Base-by-base conservation (phyloP, 2,329 filamentous ascomycete species). In the Fusarium heterosporum region DNA sequence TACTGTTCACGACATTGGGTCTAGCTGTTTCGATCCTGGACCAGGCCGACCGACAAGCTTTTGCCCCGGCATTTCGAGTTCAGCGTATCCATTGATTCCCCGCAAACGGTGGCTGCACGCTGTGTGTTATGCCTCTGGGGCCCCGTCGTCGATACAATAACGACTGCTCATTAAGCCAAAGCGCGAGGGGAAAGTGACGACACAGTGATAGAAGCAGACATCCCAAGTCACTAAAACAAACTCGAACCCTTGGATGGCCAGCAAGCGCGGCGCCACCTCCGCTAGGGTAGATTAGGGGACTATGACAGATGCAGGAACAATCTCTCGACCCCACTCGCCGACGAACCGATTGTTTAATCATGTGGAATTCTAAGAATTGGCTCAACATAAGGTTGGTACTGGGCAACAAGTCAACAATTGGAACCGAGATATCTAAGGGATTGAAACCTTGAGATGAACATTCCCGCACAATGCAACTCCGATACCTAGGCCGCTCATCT, bases 281-380 rank as follows among this genome's bases (percentile, higher is more conserved):
- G 53, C 71, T 70, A 73, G 47, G 63, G 61, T 51, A 61, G 68
- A 69, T 71, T 73, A 51, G 61, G 57, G 61, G 42, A 48, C 49
- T 40, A 42, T 69, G 58, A 55, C 64, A 73, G 71, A 76, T 64
- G 73, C 74, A 76, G 73, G 75, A 75, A 75, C 75, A 75, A 76
- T 75, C 66, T 72, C 63, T 49, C 25, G 51, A 66, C 72, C 60
- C 73, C 73, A 70, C 70, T 64, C 54, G 42, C 68, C 68, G 69
- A 70, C 52, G 71, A 62, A 52, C 69, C 69, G 69, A 69, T 45
- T 64, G 62, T 57, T 64, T 66, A 8, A 36, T 36, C 16, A 36
- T n/a, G 32, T 14, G n/a, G 16, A 36, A 48, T 28, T 43, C 17
- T 51, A 57, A 47, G 25, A 56, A 46, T 25, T 29, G 48, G 50